Base-by-base conservation (phyloP, 192 early-diverging fungal genomes). In the Linnemannia elongata region DNA sequence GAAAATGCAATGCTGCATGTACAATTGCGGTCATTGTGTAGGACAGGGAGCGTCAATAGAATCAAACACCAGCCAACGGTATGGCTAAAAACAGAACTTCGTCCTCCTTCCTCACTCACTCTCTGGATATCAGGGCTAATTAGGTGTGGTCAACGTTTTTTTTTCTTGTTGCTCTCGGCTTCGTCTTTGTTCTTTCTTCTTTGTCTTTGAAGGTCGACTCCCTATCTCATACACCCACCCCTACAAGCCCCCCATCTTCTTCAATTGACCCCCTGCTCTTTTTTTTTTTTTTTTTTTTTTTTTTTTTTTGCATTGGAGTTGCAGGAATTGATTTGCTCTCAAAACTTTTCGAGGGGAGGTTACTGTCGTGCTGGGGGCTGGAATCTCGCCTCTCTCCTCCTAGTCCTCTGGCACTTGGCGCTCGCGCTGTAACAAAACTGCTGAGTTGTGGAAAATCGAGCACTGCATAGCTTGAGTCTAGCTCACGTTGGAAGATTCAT, bases 31-130 rank as follows among this genome's bases (percentile, higher is more conserved):
- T 66, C 60, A 66, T 66, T 13, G 12, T 57, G 3, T 66, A 15
- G 30, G 27, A 66, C 30, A 27, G 4, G 0, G 57, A 33, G 24
- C 0, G 30, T 3, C 30, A 33, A 30, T 15, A 30, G 60, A 60
- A 60, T 30, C 27, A 66, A 27, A 15, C 49, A 52, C 18, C 18
- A 52, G 3, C 60, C 60, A 66, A 33, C 60, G 60, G 60, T 66
- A 33, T 33, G 27, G 60, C 60, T 66, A 66, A 66, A 66, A 66
- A 66, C 60, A 66, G 60, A 63, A 66, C 30, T 66, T 35, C 12
- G 30, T 33, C 18, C 17, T 20, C 18, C 17, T 52, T 52, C 49
- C 18, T 52, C 49, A 0, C 49, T 22, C 49, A 52, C 49, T 52
- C 49, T 18, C 30, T 66, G 27, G 6, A 10, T 15, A 1, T 9